These are phyloP conservation scores for Coemansia sp. DNA, from an alignment of 192 early-diverging fungal species.

Conservation along the genomic window DNA sequence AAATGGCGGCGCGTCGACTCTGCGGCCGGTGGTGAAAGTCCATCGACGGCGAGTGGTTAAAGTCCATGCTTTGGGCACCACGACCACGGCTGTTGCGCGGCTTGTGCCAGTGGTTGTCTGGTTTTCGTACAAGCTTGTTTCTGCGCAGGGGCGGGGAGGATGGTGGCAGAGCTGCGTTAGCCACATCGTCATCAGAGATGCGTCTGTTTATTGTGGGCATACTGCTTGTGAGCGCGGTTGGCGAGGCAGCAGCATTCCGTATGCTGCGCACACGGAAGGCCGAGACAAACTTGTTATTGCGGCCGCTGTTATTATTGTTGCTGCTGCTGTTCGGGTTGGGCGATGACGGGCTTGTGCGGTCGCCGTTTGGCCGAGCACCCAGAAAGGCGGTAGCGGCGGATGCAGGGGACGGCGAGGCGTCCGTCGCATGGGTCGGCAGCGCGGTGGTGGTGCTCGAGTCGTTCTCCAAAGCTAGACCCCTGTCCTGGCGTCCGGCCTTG, in stretches of 20 bases:
- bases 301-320: not conserved
- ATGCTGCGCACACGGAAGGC: slow-evolving; percentile 41
- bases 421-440: slow-evolving; percentile 28
- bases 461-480: slow-evolving; percentile 36
- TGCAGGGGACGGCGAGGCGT: slow-evolving; percentile 13
- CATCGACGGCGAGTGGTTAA: slow-evolving; percentile 32
- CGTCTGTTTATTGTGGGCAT: slow-evolving; percentile 31
- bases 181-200: slow-evolving; percentile 33
- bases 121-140: slow-evolving; percentile 51
- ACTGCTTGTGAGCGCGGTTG: slow-evolving; percentile 19
- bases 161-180: slow-evolving; percentile 7
- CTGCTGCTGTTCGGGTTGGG: not conserved
- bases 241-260: slow-evolving; percentile 18
- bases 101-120: slow-evolving; percentile 47
- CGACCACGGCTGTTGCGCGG: slow-evolving; percentile 32
- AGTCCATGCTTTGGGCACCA: slow-evolving; percentile 51
- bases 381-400: slow-evolving; percentile 8
- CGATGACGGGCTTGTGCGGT: slow-evolving; percentile 7
- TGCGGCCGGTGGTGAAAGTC: slow-evolving; percentile 20
- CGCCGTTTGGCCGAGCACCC: slow-evolving; percentile 14
- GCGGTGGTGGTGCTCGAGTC: slow-evolving; percentile 48
- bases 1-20: slow-evolving; percentile 27
- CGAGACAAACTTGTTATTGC: slow-evolving; percentile 33
- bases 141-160: slow-evolving; percentile 23
- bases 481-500: slow-evolving; percentile 42